Base-by-base conservation (phyloP, 228 moss, liverwort and hornwort species). In the Sphagnum magellanicum region DNA sequence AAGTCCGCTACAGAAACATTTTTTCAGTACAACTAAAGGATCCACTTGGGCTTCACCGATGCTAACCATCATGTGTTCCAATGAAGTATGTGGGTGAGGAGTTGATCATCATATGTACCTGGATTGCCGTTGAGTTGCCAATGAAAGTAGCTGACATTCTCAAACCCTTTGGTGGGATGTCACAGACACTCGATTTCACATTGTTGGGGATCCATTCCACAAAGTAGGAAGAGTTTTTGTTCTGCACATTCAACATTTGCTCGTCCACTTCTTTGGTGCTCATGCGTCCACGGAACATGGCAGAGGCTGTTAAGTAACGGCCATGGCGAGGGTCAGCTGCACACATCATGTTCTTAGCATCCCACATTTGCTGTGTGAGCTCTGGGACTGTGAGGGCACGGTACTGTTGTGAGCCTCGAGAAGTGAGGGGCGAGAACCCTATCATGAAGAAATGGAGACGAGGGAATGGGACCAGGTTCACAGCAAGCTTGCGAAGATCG, bases 321-420 rank as follows among this genome's bases (percentile, higher is more conserved):
- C 84, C 84, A 15, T 85, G 84, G 17, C 84, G 84, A 4, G 84
- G 84, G 49, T 85, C 84, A 1, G 84, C 84, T 32, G 84, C 84
- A 66, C 84, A 84, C 84, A 84, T 84, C 85, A 85, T 85, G 68
- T 85, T 85, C 51, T 85, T 85, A 5, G 85, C 85, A 15, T 85
- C 85, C 85, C 85, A 85, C 85, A 85, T 85, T 48, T 85, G 85
- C 49, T 85, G 85, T 4, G 85, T 85, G 51, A 85, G 85, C 74
- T 85, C 85, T 0, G 85, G 85, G 17, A 85, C 85, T 0, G 85
- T 85, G 50, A 85, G 52, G 1, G 85, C 81, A 14, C 85, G 81
- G 53, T 85, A 85, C 52, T 85, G 85, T 70, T 85, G 85, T 5
- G 85, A 85, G 64, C 85, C 85, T 0, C 85, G 76, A 1, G 85